Conservation (phyloP, 2,329 filamentous ascomycete species). For the Cercospora berteroae region DNA sequence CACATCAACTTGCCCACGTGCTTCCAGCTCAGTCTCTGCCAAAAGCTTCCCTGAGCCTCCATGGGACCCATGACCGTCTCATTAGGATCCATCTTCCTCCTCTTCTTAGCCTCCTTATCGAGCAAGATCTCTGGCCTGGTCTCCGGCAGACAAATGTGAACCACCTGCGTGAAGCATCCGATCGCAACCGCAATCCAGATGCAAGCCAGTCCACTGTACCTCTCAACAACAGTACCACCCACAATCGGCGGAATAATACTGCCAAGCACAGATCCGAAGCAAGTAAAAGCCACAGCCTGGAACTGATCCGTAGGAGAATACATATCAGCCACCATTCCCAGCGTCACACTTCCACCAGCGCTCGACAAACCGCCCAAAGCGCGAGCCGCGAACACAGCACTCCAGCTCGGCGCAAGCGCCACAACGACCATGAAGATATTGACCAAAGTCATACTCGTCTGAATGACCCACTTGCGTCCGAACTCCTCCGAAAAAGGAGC, state of each 20-base stretch:
- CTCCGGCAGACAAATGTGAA: conserved; percentile 60
- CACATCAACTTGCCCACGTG: conserved; percentile 53
- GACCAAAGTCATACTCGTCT: conserved; percentile 69
- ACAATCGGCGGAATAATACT: conserved; percentile 36
- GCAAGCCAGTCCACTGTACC: conserved; percentile 68
- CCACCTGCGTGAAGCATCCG: conserved; percentile 64
- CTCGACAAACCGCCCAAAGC: conserved; percentile 53
- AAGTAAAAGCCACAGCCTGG: conserved; percentile 56
- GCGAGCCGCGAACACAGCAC: conserved; percentile 45
- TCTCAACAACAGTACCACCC: conserved; percentile 35
- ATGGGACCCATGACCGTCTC: conserved; percentile 68
- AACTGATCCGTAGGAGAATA: conserved; percentile 58
- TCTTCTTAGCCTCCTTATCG: conserved; percentile 70
- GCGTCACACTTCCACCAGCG: conserved; percentile 62
- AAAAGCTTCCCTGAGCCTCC: conserved; percentile 54
- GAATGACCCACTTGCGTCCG: conserved; percentile 72
- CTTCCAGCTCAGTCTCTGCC: conserved; percentile 38
- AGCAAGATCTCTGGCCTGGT: conserved; percentile 74
- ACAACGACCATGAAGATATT: conserved; percentile 71
- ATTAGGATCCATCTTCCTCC: conserved; percentile 51
- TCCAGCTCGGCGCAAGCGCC: conserved; percentile 45
- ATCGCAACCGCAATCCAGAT: conserved; percentile 87
- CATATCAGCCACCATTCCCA: conserved; percentile 65
- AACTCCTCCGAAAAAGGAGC: conserved; percentile 84
- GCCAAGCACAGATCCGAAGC: conserved; percentile 40